Evolutionary conservation across 2,329 filamentous ascomycete species (phyloP).

Genomic region (Fusarium sp.): DNA sequence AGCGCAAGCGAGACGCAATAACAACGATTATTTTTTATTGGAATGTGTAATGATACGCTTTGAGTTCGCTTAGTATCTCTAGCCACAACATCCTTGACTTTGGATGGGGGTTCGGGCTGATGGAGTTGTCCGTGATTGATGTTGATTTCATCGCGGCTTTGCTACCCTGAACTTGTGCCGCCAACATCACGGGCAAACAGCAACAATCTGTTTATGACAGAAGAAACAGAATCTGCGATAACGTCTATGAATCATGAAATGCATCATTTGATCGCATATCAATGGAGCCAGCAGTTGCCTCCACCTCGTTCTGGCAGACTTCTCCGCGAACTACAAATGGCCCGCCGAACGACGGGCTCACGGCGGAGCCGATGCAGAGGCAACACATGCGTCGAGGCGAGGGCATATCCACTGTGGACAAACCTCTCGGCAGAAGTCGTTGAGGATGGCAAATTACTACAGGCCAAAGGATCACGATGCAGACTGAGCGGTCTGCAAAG

Average conservation of each 20-base stretch:
- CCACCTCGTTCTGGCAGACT: slow-evolving; percentile 19
- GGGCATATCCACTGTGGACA: slow-evolving; percentile 33
- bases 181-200: not conserved
- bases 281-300: slow-evolving; percentile 4
- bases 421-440: slow-evolving; percentile 12
- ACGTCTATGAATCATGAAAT: slow-evolving; percentile 28
- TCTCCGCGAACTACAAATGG: slow-evolving; percentile 6
- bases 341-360: slow-evolving; percentile 5
- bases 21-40: slow-evolving; percentile 17
- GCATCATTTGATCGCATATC: not conserved
- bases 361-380: slow-evolving; percentile 24
- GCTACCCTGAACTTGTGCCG: slow-evolving; percentile 26
- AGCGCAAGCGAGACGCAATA: slow-evolving; percentile 16
- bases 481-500: slow-evolving; percentile 1
- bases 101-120: not conserved
- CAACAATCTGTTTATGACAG: slow-evolving; percentile 5
- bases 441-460: not conserved
- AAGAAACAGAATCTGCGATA: not conserved
- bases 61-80: slow-evolving; percentile 19
- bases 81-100: slow-evolving; percentile 3
- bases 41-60: slow-evolving; percentile 25
- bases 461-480: not conserved
- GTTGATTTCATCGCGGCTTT: not conserved
- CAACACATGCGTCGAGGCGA: slow-evolving; percentile 15
- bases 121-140: not conserved